Percentiles rank a stretch among this genome's conserved stretches.
Conservation (phyloP, 2,329 filamentous ascomycete species). For the Zasmidium citrigriseum region DNA sequence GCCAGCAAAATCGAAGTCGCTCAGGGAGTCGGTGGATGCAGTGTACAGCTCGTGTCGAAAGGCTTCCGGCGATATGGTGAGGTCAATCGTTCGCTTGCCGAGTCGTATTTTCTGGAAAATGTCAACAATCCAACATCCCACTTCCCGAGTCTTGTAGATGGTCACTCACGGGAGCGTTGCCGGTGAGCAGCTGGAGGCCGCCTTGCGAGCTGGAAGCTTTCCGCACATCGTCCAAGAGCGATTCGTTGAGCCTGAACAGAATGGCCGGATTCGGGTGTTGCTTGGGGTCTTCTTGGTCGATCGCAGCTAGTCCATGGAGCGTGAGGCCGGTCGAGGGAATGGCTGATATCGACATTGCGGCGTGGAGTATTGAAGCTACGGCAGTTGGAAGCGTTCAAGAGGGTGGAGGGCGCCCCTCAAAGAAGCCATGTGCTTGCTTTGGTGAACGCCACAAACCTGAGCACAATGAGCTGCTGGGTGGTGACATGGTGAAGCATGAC, state of each 20-base stretch:
- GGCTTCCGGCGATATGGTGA: constrained; percentile 55
- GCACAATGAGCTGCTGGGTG: constrained; percentile 20
- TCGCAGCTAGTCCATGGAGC: constrained; percentile 28
- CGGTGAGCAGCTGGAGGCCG: constrained; percentile 36
- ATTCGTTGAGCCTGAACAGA: constrained; percentile 32
- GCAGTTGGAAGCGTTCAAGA: constrained; percentile 7
- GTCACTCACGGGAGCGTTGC: constrained; percentile 35
- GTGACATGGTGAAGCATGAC: constrained; percentile 13
- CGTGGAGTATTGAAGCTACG: constrained; percentile 1
- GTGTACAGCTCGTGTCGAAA: constrained; percentile 61
- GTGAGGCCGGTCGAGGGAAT: constrained; percentile 26
- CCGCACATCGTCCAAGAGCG: constrained; percentile 35
- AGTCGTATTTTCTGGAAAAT: constrained; percentile 53
- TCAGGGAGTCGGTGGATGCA: constrained; percentile 42
- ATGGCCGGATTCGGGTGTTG: constrained; percentile 28
- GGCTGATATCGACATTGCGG: constrained; percentile 20
- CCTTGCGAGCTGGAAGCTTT: constrained; percentile 30
- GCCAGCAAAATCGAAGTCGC: constrained; percentile 57
- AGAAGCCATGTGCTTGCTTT: constrained; percentile 26
- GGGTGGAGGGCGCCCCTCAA: constrained; percentile 10
- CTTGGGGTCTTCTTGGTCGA: constrained; percentile 18
- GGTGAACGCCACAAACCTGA: constrained; percentile 21
- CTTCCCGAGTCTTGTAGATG: background rate
- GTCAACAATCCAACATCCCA: constrained; percentile 1
- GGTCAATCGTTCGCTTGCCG: constrained; percentile 57